phyloP scores from a whole-genome alignment of 192 early-diverging fungal genomes.

The Lunasporangiospora selenospora region DNA sequence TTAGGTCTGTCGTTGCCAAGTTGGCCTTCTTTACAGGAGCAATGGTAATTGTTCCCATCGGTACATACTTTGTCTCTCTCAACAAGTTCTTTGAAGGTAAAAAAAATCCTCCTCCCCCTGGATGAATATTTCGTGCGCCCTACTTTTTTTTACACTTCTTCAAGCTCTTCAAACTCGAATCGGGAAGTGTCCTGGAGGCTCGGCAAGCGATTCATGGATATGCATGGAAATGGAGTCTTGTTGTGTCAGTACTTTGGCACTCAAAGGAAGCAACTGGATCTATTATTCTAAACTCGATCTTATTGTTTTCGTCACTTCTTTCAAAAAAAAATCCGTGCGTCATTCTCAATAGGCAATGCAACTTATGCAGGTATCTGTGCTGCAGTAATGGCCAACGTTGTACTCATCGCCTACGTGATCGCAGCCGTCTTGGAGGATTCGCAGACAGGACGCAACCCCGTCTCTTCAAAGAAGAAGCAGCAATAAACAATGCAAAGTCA shows the following conservation, averaged over 20 bases:
- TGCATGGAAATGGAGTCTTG: no score
- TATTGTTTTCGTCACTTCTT: no score
- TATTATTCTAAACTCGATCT: no score
- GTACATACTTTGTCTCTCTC: constrained; percentile 46
- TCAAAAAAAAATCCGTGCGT: no score
- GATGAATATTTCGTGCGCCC: neutral
- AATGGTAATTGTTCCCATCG: constrained; percentile 49
- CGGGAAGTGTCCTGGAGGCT: no score
- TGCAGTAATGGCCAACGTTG: constrained; percentile 56
- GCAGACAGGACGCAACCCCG: constrained; percentile 5
- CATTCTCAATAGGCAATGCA: constrained; percentile 50
- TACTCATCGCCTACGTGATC: constrained; percentile 53
- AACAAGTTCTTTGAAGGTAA: constrained; percentile 54
- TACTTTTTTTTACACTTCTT: neutral
- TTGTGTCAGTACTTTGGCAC: neutral
- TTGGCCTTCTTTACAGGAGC: constrained; percentile 51
- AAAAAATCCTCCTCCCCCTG: neutral
- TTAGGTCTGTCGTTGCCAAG: no score
- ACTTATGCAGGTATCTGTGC: constrained; percentile 60
- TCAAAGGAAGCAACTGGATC: neutral
- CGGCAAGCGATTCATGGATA: no score
- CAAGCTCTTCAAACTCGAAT: no score
- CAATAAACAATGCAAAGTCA: constrained; percentile 3
- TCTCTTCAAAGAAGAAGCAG: constrained; percentile 40
- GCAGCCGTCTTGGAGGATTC: constrained; percentile 54